Evolutionary conservation across 78 protist species (phyloP), one percentile per base, ranked within the genome.

Genomic region (Fonticula alba): DNA sequence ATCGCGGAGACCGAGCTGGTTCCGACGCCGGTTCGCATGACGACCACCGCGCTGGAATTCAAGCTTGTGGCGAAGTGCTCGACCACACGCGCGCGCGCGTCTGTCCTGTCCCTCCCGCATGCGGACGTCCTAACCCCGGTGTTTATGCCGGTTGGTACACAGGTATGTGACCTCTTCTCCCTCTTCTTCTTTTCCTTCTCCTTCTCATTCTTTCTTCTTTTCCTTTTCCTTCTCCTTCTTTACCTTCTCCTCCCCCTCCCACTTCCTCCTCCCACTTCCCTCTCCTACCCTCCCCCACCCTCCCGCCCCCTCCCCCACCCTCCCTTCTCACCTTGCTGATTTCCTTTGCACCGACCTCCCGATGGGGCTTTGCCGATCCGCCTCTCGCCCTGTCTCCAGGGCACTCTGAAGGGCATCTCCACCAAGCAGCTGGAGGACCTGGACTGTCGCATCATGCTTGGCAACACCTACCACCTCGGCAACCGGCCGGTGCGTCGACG

Each of bases 121-220:
- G 1, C 24, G 11, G 26, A 0, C 1, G 69, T 53, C 5, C 40
- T 47, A 11, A 77, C 82, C 10, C 87, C 87, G 11, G 55, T 89
- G 75, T 89, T 89, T 74, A 89, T 89, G 95, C 95, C 95, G 7
- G 97, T 92, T 13, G 97, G 93, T 6, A 92, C 94, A 33, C 92
- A 74, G 74, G 74, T 24, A 38, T 37, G 46, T 14, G 51, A 9
- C 31, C 1, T 11, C 32, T 46, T 19, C 41, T 13, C 13, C 1
- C 5, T 19, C 1, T 14, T 19, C 31, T 19, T 0, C 1, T 19
- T 19, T 5, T 7, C 10, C 20, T 7, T 6, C 15, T 2, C 4
- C 40, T 51, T 3, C 19, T 3, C 65, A 36, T 1, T n/a, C 1
- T 26, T 5, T 2, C 43, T 0, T 22, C 3, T 24, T 33, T 11